Evolutionary conservation across 2,329 filamentous ascomycete species (phyloP).

Genomic region (Ceratocystis smalleyi): DNA sequence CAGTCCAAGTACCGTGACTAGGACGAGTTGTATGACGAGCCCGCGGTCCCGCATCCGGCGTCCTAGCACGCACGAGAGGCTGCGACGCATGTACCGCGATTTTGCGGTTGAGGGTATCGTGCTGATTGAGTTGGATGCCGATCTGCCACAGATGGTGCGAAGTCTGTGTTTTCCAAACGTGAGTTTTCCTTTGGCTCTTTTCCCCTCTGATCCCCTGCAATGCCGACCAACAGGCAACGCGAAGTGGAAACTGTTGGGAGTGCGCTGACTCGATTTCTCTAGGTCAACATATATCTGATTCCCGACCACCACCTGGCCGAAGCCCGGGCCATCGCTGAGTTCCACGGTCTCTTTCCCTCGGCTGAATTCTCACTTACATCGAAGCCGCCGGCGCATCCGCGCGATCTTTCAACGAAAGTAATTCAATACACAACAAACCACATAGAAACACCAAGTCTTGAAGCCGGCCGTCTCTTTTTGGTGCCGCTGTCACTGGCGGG

Average conservation of each 20-base stretch:
- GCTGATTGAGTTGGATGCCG: constrained; percentile 12
- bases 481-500: constrained; percentile 9
- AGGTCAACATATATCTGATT: constrained; percentile 14
- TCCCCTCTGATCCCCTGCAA: background rate
- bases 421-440: constrained; percentile 15
- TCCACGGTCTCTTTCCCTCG: constrained; percentile 6
- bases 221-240: background rate
- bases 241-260: background rate
- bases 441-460: constrained; percentile 9
- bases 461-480: constrained; percentile 14
- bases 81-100: constrained; percentile 11
- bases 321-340: constrained; percentile 10
- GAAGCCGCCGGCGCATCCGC: background rate
- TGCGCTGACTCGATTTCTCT: background rate
- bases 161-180: constrained; percentile 15
- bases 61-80: background rate
- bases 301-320: constrained; percentile 6
- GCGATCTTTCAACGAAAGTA: background rate
- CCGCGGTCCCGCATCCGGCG: background rate
- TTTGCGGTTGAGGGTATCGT: constrained; percentile 7
- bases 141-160: constrained; percentile 13
- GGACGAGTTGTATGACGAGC: background rate
- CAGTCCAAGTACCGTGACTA: background rate
- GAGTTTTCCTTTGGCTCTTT: background rate
- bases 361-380: constrained; percentile 10